Conservation (phyloP, 2,329 filamentous ascomycete genomes). For the Monilinia fructicola region DNA sequence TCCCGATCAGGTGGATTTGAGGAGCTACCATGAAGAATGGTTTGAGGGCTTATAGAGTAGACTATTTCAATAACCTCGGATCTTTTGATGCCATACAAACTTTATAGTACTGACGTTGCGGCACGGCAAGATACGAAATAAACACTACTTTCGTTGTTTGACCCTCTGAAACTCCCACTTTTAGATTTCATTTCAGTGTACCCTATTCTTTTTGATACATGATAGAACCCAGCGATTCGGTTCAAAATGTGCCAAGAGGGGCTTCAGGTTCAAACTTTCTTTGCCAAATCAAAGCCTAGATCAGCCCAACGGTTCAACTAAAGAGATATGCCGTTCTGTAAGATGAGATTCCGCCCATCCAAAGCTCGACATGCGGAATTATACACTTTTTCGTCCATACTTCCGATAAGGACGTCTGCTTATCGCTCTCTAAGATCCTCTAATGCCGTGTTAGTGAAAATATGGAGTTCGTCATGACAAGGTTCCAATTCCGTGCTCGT, state of each 20-base stretch:
- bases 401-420: neutral
- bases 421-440: neutral
- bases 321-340: no score
- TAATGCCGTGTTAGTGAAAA: neutral
- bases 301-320: neutral
- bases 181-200: neutral
- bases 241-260: neutral
- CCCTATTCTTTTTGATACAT: neutral
- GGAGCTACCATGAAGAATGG: constrained; percentile 67
- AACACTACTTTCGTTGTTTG: neutral
- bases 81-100: neutral
- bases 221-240: neutral
- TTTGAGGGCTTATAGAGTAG: constrained; percentile 45
- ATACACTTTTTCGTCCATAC: neutral
- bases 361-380: neutral
- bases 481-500: constrained; percentile 21
- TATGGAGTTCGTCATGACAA: constrained; percentile 20
- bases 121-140: neutral
- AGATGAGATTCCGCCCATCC: no score
- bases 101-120: neutral
- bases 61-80: neutral
- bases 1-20: constrained; percentile 57
- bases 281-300: neutral
- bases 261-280: neutral
- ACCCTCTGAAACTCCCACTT: no score